Conservation (phyloP, 2,329 filamentous ascomycete genomes). For the Fusarium continuum region DNA sequence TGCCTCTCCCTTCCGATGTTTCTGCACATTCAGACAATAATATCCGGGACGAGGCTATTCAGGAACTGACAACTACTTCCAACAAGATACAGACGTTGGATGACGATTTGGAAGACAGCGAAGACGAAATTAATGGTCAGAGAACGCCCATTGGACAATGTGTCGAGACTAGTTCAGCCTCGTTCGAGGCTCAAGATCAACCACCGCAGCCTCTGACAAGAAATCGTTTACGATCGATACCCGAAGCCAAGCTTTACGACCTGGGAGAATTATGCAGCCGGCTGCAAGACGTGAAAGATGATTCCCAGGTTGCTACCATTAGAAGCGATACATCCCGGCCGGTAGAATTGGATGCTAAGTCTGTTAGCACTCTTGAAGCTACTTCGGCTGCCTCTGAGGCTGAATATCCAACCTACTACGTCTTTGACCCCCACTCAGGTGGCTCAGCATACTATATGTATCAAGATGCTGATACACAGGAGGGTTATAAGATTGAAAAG, state of each 20-base stretch:
- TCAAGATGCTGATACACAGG: conserved; percentile 7
- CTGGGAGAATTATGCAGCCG: conserved; percentile 7
- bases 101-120: neutral
- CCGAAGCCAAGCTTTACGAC: conserved; percentile 22
- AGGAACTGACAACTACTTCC: neutral
- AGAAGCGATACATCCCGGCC: conserved; percentile 17
- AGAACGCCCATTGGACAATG: neutral
- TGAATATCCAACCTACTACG: conserved; percentile 26
- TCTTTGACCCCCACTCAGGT: conserved; percentile 26
- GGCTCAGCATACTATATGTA: conserved; percentile 30
- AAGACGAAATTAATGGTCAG: neutral
- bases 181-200: neutral
- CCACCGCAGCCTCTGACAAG: conserved; percentile 23
- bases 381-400: neutral
- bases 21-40: neutral
- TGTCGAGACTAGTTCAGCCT: neutral
- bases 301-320: conserved; percentile 32
- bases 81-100: neutral
- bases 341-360: conserved; percentile 6
- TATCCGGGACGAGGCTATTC: neutral
- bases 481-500: conserved; percentile 10
- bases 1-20: neutral
- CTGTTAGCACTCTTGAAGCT: neutral
- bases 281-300: neutral
- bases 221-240: conserved; percentile 13